Percentiles rank a stretch among this genome's conserved stretches.
These are phyloP conservation scores for Saksenaea vasiformis DNA, from an alignment of 371 early-diverging fungal genomes.

Conservation along the genomic window DNA sequence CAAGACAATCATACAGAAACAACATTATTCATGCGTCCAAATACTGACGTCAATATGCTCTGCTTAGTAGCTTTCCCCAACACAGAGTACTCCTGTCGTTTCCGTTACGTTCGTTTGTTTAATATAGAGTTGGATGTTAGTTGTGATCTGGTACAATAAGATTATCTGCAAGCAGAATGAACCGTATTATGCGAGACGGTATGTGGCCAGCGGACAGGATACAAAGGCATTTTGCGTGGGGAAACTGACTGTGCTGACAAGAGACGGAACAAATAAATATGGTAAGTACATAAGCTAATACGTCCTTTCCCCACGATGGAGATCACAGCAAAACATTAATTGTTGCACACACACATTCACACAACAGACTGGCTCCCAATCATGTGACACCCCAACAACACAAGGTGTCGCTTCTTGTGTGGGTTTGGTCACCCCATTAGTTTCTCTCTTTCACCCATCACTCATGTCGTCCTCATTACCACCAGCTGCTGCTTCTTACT, in stretches of 20 bases:
- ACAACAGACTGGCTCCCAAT: not conserved
- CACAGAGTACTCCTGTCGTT: too few species aligned
- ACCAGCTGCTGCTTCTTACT: constrained; percentile 39
- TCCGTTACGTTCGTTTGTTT: too few species aligned
- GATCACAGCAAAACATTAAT: constrained; percentile 30
- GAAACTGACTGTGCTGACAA: not conserved
- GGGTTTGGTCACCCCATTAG: not conserved
- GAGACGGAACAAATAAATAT: not conserved
- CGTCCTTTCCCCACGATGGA: not conserved
- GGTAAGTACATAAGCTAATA: not conserved
- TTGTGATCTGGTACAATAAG: too few species aligned
- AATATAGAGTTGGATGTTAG: too few species aligned
- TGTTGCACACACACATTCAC: not conserved
- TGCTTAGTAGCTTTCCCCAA: too few species aligned
- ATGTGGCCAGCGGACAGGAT: too few species aligned
- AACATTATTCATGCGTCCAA: too few species aligned
- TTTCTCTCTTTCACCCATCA: not conserved
- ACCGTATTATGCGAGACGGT: not conserved
- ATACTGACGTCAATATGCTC: too few species aligned
- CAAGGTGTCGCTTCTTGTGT: not conserved
- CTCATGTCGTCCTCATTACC: constrained; percentile 14
- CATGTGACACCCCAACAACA: constrained; percentile 2
- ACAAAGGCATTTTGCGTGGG: not conserved
- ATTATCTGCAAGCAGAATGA: not conserved
- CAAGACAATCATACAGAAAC: too few species aligned